Conservation (phyloP, 148 eudicot genomes). For the Nepenthes mirabilis region DNA sequence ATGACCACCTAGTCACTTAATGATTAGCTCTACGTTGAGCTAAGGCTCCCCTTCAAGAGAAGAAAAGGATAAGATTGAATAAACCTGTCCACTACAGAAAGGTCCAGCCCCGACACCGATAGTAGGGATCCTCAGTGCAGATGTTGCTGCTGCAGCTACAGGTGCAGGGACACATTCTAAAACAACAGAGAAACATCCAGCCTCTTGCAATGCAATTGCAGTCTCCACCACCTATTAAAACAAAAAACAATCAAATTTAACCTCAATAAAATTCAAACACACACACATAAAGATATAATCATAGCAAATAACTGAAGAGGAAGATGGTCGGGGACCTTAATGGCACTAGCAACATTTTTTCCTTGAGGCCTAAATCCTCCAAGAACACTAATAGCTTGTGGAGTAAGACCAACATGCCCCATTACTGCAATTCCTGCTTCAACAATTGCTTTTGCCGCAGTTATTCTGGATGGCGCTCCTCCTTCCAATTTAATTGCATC, state of each 20-base stretch:
- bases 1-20: no score
- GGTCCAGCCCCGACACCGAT: conserved; percentile 98
- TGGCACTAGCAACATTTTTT: conserved; percentile 64
- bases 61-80: not conserved
- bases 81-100: conserved; percentile 88
- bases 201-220: conserved; percentile 85
- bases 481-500: conserved; percentile 96
- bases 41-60: no score
- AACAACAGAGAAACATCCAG: conserved; percentile 86
- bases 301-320: not conserved
- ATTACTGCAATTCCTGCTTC: conserved; percentile 97
- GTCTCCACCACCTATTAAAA: conserved; percentile 68
- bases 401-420: conserved; percentile 93
- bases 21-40: no score
- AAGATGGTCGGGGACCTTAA: conserved; percentile 44
- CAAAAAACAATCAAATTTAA: conserved; percentile 1
- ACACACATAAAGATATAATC: not conserved
- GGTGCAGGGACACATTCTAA: conserved; percentile 92
- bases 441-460: conserved; percentile 87
- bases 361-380: conserved; percentile 99
- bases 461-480: conserved; percentile 73
- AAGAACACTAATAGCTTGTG: conserved; percentile 93
- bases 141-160: conserved; percentile 91
- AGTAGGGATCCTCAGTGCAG: conserved; percentile 79
- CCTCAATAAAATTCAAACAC: conserved; percentile 1